These are phyloP conservation scores for Boletus huronensis DNA, from an alignment of 768 basidiomycete species.

Conservation along the genomic window DNA sequence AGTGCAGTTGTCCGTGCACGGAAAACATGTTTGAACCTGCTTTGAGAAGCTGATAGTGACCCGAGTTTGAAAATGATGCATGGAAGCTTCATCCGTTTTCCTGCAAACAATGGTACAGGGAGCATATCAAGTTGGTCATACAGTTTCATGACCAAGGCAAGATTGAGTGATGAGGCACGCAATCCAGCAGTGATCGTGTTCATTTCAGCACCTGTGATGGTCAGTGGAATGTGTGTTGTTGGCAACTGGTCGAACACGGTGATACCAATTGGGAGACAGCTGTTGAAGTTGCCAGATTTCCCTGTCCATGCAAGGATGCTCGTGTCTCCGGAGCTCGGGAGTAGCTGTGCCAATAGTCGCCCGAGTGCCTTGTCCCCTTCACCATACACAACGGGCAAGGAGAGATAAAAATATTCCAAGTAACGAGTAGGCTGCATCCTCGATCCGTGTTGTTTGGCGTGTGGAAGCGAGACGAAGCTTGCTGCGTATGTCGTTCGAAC, in stretches of 20 bases:
- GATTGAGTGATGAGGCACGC: neutral
- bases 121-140: constrained; percentile 1
- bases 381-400: constrained; percentile 1
- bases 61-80: constrained; percentile 7
- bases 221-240: neutral
- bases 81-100: constrained; percentile 5
- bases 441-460: neutral
- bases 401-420: neutral
- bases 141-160: neutral
- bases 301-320: constrained; percentile 8
- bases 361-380: constrained; percentile 5
- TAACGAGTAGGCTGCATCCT: neutral
- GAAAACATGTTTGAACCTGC: neutral
- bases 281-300: constrained; percentile 2
- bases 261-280: neutral
- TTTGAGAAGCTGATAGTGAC: neutral
- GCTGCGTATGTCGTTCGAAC: neutral
- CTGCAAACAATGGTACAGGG: neutral
- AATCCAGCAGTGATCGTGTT: neutral
- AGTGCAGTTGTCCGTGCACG: neutral
- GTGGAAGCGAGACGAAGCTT: constrained; percentile 1
- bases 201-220: neutral
- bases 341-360: constrained; percentile 1
- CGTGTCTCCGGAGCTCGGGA: neutral
- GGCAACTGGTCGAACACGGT: neutral